A percentile compares a stretch with the other conserved stretches of the same genome.
Conservation (phyloP, 2,329 filamentous ascomycete species). For the Phyllosticta citribraziliensis region DNA sequence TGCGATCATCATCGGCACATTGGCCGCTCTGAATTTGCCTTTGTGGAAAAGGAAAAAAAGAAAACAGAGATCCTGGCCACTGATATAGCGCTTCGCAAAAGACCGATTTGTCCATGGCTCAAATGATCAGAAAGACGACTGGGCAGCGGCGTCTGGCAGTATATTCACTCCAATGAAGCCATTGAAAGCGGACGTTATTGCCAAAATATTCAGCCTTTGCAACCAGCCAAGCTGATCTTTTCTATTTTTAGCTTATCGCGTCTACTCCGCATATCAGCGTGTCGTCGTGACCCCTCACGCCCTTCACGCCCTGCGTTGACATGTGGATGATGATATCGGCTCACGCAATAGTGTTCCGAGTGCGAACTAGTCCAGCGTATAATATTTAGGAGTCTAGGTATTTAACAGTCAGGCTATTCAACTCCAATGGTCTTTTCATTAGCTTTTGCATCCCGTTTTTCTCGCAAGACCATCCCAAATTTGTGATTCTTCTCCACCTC, state of each 20-base stretch:
- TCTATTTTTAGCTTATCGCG: neutral
- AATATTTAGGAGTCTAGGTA: neutral
- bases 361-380: neutral
- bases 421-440: neutral
- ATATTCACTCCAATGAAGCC: neutral
- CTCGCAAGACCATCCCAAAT: neutral
- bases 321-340: neutral
- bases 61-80: too few species aligned
- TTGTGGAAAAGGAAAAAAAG: too few species aligned
- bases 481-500: neutral
- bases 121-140: neutral
- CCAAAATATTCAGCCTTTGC: neutral
- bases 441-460: neutral
- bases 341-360: neutral
- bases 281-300: neutral
- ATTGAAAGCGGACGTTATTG: neutral
- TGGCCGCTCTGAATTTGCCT: too few species aligned
- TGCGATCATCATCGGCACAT: too few species aligned
- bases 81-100: too few species aligned
- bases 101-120: too few species aligned
- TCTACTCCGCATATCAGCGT: neutral
- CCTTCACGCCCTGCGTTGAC: neutral
- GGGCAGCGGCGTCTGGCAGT: neutral
- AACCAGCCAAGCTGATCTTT: neutral
- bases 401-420: neutral